Percentiles rank a stretch among this genome's conserved stretches.
These are phyloP conservation scores for Tulasnella sp. DNA, from an alignment of 768 basidiomycete species.

Conservation along the genomic window DNA sequence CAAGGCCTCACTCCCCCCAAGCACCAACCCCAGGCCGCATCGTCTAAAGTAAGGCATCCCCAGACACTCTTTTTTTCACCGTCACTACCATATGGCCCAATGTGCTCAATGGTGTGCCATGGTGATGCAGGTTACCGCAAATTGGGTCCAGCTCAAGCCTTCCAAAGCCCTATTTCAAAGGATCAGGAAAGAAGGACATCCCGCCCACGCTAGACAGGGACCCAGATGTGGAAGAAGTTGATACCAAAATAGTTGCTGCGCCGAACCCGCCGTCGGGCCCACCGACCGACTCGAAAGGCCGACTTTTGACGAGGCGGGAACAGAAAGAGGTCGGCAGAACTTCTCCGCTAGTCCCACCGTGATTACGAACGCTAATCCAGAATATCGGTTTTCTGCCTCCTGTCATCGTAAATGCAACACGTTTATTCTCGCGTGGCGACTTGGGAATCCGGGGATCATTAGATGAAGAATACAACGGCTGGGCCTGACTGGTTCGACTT, in stretches of 20 bases:
- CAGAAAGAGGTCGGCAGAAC: constrained; percentile 51
- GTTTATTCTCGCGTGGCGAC: constrained; percentile 3
- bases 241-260: neutral
- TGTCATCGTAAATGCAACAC: neutral
- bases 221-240: constrained; percentile 2
- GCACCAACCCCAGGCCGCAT: constrained; percentile 3
- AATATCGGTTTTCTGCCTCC: neutral
- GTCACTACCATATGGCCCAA: neutral
- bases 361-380: neutral
- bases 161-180: constrained; percentile 52
- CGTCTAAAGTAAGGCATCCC: neutral
- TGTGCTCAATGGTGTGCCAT: neutral
- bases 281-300: constrained; percentile 52
- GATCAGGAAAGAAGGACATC: constrained; percentile 35
- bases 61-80: neutral
- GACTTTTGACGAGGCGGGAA: constrained; percentile 62
- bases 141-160: constrained; percentile 48
- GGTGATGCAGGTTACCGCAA: neutral
- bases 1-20: neutral
- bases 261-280: constrained; percentile 34
- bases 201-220: constrained; percentile 28
- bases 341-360: neutral
- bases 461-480: constrained; percentile 66
- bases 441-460: neutral
- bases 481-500: constrained; percentile 84